Percentiles rank a stretch among this genome's conserved stretches.
phyloP scores from a whole-genome alignment of 2,329 filamentous ascomycete genomes.

The Fusarium tupiense region DNA sequence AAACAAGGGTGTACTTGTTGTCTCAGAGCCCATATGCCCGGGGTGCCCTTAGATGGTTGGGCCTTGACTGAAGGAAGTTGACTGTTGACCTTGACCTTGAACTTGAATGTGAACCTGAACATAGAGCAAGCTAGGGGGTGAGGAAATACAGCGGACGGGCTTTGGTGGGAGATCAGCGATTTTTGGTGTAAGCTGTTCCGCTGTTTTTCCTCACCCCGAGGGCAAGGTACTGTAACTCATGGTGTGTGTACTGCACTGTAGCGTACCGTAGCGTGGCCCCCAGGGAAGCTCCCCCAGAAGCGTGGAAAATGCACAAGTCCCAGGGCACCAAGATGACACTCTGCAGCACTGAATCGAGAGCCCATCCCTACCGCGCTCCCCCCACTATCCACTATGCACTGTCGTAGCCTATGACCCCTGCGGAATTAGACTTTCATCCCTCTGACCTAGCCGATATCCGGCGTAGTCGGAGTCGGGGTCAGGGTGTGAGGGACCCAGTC shows the following conservation, averaged over 20 bases:
- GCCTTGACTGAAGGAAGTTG: conserved; percentile 1
- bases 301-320: conserved; percentile 17
- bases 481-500: neutral
- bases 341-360: conserved; percentile 23
- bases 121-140: neutral
- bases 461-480: conserved; percentile 24
- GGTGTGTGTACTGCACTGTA: conserved; percentile 3
- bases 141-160: no score
- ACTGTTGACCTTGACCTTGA: neutral
- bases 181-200: no score
- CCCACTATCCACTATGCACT: conserved; percentile 6
- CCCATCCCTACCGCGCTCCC: conserved; percentile 1
- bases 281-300: conserved; percentile 25
- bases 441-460: conserved; percentile 40
- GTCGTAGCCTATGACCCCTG: conserved; percentile 17
- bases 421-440: conserved; percentile 39
- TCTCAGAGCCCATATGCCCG: conserved; percentile 14
- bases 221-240: neutral
- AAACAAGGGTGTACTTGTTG: conserved; percentile 10
- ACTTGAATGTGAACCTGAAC: neutral
- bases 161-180: no score
- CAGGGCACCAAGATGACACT: conserved; percentile 24
- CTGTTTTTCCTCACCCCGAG: no score
- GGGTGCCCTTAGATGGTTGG: conserved; percentile 15
- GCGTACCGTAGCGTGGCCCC: neutral